A percentile compares a stretch with the other conserved stretches of the same genome.
Evolutionary conservation across 768 basidiomycete species (phyloP).

Genomic region (Mycena indigotica): DNA sequence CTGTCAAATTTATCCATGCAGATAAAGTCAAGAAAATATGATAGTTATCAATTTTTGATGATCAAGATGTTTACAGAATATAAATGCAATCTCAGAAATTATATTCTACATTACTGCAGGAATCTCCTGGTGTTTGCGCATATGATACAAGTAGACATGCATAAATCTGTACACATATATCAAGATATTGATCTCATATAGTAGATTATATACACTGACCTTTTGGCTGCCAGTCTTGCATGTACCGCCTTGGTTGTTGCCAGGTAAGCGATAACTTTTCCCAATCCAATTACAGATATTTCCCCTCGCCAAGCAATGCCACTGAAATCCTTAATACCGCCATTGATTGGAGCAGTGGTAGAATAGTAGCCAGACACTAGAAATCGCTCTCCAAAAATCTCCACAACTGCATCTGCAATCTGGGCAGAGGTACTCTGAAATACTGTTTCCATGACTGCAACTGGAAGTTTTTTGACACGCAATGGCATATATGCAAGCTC

Average conservation of each 20-base stretch:
- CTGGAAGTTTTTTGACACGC: background rate
- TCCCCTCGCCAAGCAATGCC: background rate
- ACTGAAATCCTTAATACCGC: background rate
- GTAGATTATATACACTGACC: background rate
- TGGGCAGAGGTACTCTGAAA: background rate
- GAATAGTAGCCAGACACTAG: background rate
- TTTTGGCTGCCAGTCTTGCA: background rate
- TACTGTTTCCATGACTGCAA: background rate
- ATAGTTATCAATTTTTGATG: background rate
- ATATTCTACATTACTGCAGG: background rate
- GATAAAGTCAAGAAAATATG: background rate
- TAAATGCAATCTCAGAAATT: background rate
- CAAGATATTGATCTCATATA: background rate
- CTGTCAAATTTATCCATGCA: too few species aligned
- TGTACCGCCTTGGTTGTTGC: background rate
- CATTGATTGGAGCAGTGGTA: background rate
- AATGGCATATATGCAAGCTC: background rate
- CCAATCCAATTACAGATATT: background rate
- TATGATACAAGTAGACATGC: slow-evolving; percentile 1
- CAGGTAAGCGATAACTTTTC: background rate
- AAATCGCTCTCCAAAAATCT: background rate
- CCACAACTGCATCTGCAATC: background rate
- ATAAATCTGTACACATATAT: slow-evolving; percentile 2
- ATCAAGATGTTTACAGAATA: too few species aligned
- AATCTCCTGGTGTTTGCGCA: background rate